A percentile compares a stretch with the other conserved stretches of the same genome.
phyloP scores from a whole-genome alignment of 1,284 basidiomycete genomes.

The Anthracocystis walkeri region DNA sequence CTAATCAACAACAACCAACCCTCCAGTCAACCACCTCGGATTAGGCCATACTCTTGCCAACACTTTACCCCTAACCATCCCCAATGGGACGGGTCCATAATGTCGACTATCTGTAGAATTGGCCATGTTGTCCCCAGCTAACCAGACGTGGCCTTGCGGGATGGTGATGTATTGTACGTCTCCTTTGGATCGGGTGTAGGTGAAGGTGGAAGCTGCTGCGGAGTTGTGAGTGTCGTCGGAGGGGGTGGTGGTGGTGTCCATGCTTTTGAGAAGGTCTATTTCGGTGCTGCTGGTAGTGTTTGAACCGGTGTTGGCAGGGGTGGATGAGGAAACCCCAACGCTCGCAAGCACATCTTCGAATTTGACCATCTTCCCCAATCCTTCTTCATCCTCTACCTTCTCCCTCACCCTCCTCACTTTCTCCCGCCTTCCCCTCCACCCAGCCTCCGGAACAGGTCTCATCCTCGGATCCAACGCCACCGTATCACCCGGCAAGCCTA shows the following conservation, averaged over 20 bases:
- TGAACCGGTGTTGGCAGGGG: background rate
- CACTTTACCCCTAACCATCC: constrained; percentile 81
- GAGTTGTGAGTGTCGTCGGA: constrained; percentile 20
- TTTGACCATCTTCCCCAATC: constrained; percentile 14
- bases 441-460: constrained; percentile 22
- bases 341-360: constrained; percentile 19
- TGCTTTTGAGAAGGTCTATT: constrained; percentile 34
- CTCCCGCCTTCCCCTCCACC: constrained; percentile 22
- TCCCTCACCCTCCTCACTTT: background rate
- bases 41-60: constrained; percentile 73
- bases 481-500: constrained; percentile 89
- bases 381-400: background rate
- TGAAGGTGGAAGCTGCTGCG: constrained; percentile 10
- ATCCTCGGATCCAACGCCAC: constrained; percentile 83
- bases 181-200: constrained; percentile 30
- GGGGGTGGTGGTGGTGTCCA: constrained; percentile 16
- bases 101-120: constrained; percentile 86
- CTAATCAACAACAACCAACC: constrained; percentile 20
- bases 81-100: constrained; percentile 91
- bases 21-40: constrained; percentile 38
- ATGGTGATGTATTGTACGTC: constrained; percentile 50
- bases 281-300: too few species aligned
- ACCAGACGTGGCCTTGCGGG: constrained; percentile 76
- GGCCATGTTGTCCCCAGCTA: constrained; percentile 87
- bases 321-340: background rate